Base-by-base conservation (phyloP, 2,329 filamentous ascomycete species). In the Alternaria novae-zelandiae region DNA sequence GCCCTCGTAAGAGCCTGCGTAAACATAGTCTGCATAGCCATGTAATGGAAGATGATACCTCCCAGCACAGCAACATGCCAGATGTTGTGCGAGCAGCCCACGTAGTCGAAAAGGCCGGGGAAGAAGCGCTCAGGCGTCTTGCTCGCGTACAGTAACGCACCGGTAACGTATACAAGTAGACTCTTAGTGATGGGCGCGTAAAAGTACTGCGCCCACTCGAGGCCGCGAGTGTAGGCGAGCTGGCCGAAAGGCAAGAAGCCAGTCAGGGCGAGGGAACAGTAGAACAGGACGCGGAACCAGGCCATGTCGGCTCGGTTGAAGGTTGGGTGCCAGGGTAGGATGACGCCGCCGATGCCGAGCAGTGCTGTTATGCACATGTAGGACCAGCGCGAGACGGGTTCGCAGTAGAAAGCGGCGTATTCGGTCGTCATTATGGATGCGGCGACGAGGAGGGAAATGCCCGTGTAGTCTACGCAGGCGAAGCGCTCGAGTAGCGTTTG, bases 351-450 rank as follows among this genome's bases (percentile, higher is more conserved):
- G 60, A 96, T 82, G 51, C 96, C 96, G 25, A 99, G 88, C 13
- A 90, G 78, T 61, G 92, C 90, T 3, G 96, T 98, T 54, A 92
- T 84, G 45, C 86, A 81, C 84, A 99, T 96, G 82, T 98, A 99
- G 12, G 88, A 85, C 87, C 91, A 96, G 59, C 94, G 91, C 70
- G 91, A 94, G 50, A 91, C 74, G 4, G 96, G 94, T 75, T 99
- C 96, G 83, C 96, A 97, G 84, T 99, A 99, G 81, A 99, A 99
- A 23, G 95, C 96, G 0, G 96, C 97, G 83, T 98, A 99, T 79
- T 99, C 96, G 36, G 94, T 97, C 3, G 96, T 97, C 87, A 98
- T 93, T 82, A 99, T 99, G 60, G 93, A 97, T 10, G 96, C 94
- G 3, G 96, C 93, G 56, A 99, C 96, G 25, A 99, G 87, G 54